Base-by-base conservation (phyloP, 1,139 yeast species). In the Pichia sp. region DNA sequence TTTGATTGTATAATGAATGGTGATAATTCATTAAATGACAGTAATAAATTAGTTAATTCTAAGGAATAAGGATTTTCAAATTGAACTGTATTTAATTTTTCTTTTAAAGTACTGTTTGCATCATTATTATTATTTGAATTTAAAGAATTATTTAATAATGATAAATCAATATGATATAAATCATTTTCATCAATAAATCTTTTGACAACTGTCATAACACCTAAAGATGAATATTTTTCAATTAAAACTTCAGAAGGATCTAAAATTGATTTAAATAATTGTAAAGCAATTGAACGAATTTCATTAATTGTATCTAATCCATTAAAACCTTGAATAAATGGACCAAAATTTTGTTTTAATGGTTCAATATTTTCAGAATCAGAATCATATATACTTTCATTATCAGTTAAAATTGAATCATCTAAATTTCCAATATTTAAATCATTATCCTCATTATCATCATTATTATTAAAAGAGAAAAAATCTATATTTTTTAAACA, bases 291-390 rank as follows among this genome's bases (percentile, higher is more conserved):
- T 51, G 71, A 71, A 51, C 78, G 67, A 18, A 80, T 65, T 43
- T 66, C 65, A 37, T 66, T 63, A n/a, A 78, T 54, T 3, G 83
- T 61, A 7, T 61, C 62, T 9, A 64, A 59, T 9, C 66, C 67
- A 54, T 74, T 75, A 49, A 78, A 74, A 1, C 83, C 83, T 51
- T 72, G 66, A 34, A 81, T 64, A 58, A 80, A 79, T 2, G 85
- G 77, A 29, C 64, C 63, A 35, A 46, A 51, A 36, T 49, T 44
- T 10, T 28, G 10, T 73, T 73, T 9, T 61, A 26, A 65, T 11
- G 82, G 83, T 34, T 66, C 68, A 34, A 59, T 63, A 57, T 78
- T 77, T 48, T 64, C 65, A 29, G 47, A 42, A 43, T 58, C 56
- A n/a, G 58, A 52, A 34, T 60, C 59, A 38, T 54, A 49, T 18